Conservation (phyloP, 2,329 filamentous ascomycete genomes). For the Aspergillus pseudoviridinutans region DNA sequence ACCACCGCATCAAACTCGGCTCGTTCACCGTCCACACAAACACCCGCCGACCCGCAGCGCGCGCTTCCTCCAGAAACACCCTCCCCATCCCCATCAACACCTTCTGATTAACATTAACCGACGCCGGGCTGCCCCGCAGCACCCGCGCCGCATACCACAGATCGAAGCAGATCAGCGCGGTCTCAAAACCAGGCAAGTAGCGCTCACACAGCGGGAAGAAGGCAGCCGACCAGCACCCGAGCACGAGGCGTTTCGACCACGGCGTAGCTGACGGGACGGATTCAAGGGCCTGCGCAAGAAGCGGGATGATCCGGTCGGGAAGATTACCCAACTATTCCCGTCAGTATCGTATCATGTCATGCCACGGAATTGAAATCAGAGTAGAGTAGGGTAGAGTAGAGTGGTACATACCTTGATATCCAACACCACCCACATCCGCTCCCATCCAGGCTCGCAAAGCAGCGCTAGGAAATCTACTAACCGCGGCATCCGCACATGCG, state of each 20-base stretch:
- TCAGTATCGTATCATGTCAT: not conserved
- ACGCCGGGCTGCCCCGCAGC: constrained; percentile 58
- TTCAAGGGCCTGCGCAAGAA: constrained; percentile 62
- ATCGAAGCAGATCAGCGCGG: constrained; percentile 42
- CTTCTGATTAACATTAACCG: constrained; percentile 66
- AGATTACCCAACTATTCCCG: constrained; percentile 31
- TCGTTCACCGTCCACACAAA: constrained; percentile 88
- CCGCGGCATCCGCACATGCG: constrained; percentile 68
- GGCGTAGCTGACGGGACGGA: constrained; percentile 47
- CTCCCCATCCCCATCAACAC: constrained; percentile 64
- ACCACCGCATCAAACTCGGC: constrained; percentile 75
- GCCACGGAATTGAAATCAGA: not conserved
- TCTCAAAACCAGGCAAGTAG: constrained; percentile 43
- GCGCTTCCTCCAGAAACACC: constrained; percentile 62
- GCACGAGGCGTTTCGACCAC: constrained; percentile 70
- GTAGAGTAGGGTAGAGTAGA: not conserved
- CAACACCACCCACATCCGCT: constrained; percentile 74
- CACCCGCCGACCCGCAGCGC: constrained; percentile 55
- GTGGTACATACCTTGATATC: constrained; percentile 70
- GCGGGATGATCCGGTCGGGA: constrained; percentile 64
- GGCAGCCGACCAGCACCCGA: constrained; percentile 77
- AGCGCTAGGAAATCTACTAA: constrained; percentile 71
- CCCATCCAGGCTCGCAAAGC: constrained; percentile 59
- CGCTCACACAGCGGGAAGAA: constrained; percentile 62
- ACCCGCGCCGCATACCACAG: constrained; percentile 65